Percentiles rank a stretch among this genome's conserved stretches.
Conservation (phyloP, 148 eudicot species). For the Cornus kousa region DNA sequence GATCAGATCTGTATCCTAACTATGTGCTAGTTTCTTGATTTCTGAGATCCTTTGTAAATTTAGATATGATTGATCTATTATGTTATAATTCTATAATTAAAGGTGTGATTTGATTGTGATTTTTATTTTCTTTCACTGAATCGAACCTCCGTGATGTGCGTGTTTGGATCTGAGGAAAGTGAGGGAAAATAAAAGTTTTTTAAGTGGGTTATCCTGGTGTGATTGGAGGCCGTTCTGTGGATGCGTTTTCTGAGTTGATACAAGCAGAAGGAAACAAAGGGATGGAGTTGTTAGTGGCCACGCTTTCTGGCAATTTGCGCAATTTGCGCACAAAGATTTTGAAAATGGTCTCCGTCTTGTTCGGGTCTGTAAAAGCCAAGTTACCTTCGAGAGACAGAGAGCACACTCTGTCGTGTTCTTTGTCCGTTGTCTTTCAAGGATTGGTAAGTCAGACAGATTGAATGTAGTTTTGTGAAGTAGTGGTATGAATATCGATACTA, state of each 20-base stretch:
- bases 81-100: not conserved
- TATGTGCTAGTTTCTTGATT: not conserved
- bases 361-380: not conserved
- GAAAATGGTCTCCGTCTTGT: slow-evolving; percentile 1
- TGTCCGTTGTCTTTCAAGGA: too few species aligned
- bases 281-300: not conserved
- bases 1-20: slow-evolving; percentile 5
- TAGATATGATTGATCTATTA: not conserved
- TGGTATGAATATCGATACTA: too few species aligned
- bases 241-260: not conserved
- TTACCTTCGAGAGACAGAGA: not conserved
- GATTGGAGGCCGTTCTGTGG: not conserved
- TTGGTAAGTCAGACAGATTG: too few species aligned
- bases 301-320: not conserved
- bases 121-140: too few species aligned
- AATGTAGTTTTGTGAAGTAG: too few species aligned
- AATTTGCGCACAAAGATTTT: not conserved
- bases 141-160: not conserved
- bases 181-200: not conserved
- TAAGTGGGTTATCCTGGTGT: not conserved
- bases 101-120: not conserved
- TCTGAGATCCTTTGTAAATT: not conserved
- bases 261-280: not conserved
- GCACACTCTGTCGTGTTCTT: too few species aligned
- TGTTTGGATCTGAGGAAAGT: slow-evolving; percentile 5